Base-by-base conservation (phyloP, 177 flowering plant species). In the Vitis hybrid region DNA sequence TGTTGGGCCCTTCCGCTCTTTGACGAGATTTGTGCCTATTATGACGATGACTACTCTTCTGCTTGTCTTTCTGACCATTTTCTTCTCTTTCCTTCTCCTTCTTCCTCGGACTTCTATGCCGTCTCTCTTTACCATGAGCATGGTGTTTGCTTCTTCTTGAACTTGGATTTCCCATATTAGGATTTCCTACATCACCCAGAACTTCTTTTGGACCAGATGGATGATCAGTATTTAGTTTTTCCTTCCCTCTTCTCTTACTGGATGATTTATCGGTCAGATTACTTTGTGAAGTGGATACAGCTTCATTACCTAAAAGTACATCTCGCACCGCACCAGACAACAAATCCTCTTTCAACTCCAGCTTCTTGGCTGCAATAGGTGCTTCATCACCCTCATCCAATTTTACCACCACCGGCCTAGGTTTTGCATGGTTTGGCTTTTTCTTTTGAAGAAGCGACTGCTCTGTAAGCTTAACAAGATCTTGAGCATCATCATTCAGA, bases 331-430 rank as follows among this genome's bases (percentile, higher is more conserved):
- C 97, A 76, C 87, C 92, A 31, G 98, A 86, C 18, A 95, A 77
- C 18, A 72, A 58, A 77, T 87, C 81, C 26, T 84, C 85, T 69
- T 77, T 81, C 4, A 57, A 33, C 26, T 78, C 84, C 10, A 69
- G 62, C 67, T 75, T 83, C 71, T 74, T 77, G 2, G 76, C 19
- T 7, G 67, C 64, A 61, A 70, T 66, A 63, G 74, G 66, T n/a
- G 33, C 69, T 68, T 68, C 86, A 70, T 84, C 87, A 55, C 85
- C 89, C 50, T 86, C 92, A 69, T 93, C 95, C 77, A 95, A 74
- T 73, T 83, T 93, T 63, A 93, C 92, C 52, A 95, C 99, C 71
- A 88, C 85, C 8, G 99, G 99, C 69, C 99, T 84, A 55, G 97
- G 85, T 76, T 88, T 93, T 26, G 78, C 70, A 56, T 78, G 85